Evolutionary conservation across 2,329 filamentous ascomycete species (phyloP).

Genomic region (Herpotrichia juniperi): DNA sequence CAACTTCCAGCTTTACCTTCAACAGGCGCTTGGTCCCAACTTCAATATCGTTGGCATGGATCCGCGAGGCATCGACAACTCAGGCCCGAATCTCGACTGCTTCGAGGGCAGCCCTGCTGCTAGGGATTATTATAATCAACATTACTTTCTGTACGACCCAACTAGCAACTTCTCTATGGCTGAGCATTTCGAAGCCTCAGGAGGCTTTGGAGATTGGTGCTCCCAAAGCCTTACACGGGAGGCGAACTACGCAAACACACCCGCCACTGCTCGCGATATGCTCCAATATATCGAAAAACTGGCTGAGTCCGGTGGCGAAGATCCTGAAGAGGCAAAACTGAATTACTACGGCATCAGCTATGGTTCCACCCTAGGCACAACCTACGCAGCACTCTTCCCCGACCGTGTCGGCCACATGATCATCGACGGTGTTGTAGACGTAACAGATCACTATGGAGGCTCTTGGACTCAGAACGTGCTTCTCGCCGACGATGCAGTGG

Average conservation of each 20-base stretch:
- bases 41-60: slow-evolving; percentile 50
- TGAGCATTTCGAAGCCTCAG: not conserved
- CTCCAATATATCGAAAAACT: slow-evolving; percentile 30
- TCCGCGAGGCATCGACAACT: slow-evolving; percentile 47
- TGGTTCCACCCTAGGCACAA: slow-evolving; percentile 54
- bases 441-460: slow-evolving; percentile 55
- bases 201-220: slow-evolving; percentile 29
- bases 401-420: slow-evolving; percentile 50
- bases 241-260: slow-evolving; percentile 36
- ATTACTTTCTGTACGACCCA: not conserved
- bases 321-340: slow-evolving; percentile 37
- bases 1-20: slow-evolving; percentile 3
- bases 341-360: slow-evolving; percentile 52
- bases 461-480: slow-evolving; percentile 42
- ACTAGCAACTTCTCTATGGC: not conserved
- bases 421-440: slow-evolving; percentile 50
- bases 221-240: slow-evolving; percentile 19
- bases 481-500: slow-evolving; percentile 62
- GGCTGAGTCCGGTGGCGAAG: slow-evolving; percentile 20
- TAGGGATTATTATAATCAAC: not conserved
- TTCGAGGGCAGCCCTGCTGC: slow-evolving; percentile 16
- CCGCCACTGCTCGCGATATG: slow-evolving; percentile 37
- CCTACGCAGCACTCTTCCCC: slow-evolving; percentile 54
- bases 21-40: slow-evolving; percentile 20
- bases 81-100: slow-evolving; percentile 36